phyloP scores from a whole-genome alignment of 805 yeast genomes.

The Ogataea nitratoaversa region DNA sequence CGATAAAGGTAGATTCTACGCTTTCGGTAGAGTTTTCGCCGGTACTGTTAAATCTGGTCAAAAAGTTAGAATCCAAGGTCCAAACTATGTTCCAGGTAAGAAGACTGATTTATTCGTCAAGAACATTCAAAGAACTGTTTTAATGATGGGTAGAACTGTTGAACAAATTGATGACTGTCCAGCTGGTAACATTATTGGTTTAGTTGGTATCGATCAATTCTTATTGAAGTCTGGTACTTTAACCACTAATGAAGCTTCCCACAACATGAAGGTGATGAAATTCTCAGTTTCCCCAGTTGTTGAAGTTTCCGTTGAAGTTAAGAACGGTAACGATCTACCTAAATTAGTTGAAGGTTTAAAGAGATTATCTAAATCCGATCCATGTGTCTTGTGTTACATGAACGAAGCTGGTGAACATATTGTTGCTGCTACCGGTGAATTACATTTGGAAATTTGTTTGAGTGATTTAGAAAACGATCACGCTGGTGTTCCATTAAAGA shows the following conservation, averaged over 20 bases:
- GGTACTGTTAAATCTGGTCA: conserved; percentile 99
- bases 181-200: conserved; percentile 99
- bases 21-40: conserved; percentile 99
- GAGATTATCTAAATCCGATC: conserved; percentile 99
- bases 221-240: conserved; percentile 98
- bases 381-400: conserved; percentile 90
- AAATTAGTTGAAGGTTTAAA: conserved; percentile 99
- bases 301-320: conserved; percentile 98
- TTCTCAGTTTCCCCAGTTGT: conserved; percentile 99
- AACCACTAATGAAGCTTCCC: conserved; percentile 94
- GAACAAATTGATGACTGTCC: conserved; percentile 99
- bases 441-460: conserved; percentile 97
- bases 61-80: conserved; percentile 99
- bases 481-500: conserved; percentile 98
- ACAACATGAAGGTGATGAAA: conserved; percentile 99
- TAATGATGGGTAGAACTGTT: conserved; percentile 98
- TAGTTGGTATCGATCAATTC: conserved; percentile 99
- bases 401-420: conserved; percentile 97
- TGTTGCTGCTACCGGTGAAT: conserved; percentile 99
- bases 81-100: conserved; percentile 98
- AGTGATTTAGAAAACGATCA: conserved; percentile 95
- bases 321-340: conserved; percentile 99
- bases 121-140: conserved; percentile 98
- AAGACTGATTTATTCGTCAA: conserved; percentile 96
- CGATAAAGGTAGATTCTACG: conserved; percentile 99